phyloP scores from a whole-genome alignment of 371 early-diverging fungal genomes.

The Syncephalastrum contaminatum region DNA sequence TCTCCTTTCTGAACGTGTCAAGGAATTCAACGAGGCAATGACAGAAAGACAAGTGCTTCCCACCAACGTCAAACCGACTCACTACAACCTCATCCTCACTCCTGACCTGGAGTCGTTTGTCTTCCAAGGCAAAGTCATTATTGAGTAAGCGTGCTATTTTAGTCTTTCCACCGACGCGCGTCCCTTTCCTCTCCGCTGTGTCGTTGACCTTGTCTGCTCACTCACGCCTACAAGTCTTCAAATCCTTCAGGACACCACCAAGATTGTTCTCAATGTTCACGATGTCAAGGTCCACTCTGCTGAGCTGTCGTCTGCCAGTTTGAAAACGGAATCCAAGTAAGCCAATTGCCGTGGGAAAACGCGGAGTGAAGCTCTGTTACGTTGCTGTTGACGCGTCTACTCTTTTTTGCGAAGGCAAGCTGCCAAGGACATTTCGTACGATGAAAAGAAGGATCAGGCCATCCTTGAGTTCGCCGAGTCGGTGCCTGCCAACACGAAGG shows the following conservation, averaged over 20 bases:
- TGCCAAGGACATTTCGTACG: conserved; percentile 64
- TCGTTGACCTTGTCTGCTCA: background rate
- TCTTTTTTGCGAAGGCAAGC: conserved; percentile 46
- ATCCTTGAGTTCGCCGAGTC: conserved; percentile 69
- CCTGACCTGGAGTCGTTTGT: conserved; percentile 67
- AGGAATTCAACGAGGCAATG: background rate
- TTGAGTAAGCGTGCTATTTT: conserved; percentile 37
- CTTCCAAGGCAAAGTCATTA: conserved; percentile 67
- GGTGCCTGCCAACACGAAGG: conserved; percentile 68
- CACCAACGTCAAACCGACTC: conserved; percentile 67
- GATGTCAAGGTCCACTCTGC: conserved; percentile 56
- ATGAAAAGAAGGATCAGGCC: conserved; percentile 69
- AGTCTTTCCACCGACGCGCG: background rate
- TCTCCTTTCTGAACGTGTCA: background rate
- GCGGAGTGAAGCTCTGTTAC: no score
- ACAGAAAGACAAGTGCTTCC: conserved; percentile 61
- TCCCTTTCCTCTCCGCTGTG: background rate
- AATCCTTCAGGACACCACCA: conserved; percentile 60
- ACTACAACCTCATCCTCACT: conserved; percentile 69
- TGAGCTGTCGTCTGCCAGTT: conserved; percentile 42
- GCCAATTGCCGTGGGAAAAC: conserved; percentile 1
- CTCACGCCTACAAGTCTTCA: conserved; percentile 32
- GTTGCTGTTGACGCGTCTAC: no score
- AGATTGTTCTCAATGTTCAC: conserved; percentile 63
- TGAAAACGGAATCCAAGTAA: conserved; percentile 61